Base-by-base conservation (phyloP, 257 asterid species). In the Leonotis leonurus region DNA sequence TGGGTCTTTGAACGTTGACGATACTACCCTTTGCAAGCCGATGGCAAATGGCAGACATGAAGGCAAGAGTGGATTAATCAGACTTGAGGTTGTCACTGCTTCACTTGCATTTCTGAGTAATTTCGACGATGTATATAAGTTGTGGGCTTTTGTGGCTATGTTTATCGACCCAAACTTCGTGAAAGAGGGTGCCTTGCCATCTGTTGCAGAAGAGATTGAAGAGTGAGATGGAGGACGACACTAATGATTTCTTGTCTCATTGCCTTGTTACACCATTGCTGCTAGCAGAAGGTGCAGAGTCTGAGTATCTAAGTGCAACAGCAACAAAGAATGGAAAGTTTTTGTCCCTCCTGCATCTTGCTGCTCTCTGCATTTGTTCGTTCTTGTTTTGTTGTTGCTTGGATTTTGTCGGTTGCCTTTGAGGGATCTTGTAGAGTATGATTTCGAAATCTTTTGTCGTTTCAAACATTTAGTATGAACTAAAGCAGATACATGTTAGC, bases 71-170 rank as follows among this genome's bases (percentile, higher is more conserved):
- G 95, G 95, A 13, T 90, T 79, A 76, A 78, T 88, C 51, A 82
- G 95, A 68, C 91, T 90, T 6, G 96, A 90, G 78, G 98, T 90
- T 51, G 94, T 90, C 50, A 90, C 98, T 41, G 98, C 98, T 55
- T 86, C 96, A 32, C 98, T 91, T 58, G 83, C 95, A 50, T 91
- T 91, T 58, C 73, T 91, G 77, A 76, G 84, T 41, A 84, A 91
- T 71, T 91, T 90, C 54, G 94, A 82, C 17, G 98, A 90, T 76
- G 98, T 88, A 16, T 90, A 83, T 33, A 88, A 85, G 80, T 64
- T 90, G 85, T 90, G 98, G 98, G 94, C 87, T 7, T 90, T 90
- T 54, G 89, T 88, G 62, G 96, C 95, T 7, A 88, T 81, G 51
- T 91, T 90, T 81, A 86, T 90, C 32, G 84, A 85, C 58, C 96